Base-by-base conservation (phyloP, 768 basidiomycete genomes). In the Suillus alpinus region DNA sequence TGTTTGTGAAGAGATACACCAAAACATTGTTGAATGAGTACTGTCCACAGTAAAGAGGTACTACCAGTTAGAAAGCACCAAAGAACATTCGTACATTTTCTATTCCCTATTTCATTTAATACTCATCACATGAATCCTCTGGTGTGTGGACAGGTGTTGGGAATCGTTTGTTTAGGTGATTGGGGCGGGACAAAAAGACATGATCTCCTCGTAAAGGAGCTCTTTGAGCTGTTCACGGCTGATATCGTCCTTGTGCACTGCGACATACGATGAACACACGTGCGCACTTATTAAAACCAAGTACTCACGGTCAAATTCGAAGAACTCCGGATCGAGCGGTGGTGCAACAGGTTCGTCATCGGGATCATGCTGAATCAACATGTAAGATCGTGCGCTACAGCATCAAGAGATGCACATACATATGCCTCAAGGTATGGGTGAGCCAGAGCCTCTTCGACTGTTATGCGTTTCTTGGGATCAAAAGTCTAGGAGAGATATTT, bases 321-420 rank as follows among this genome's bases (percentile, higher is more conserved):
- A 99, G 81, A 98, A 99, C 66, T 91, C 89, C 4, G 94, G 90
- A 65, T 93, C 92, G 52, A 99, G 86, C n/a, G 96, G 95, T 5
- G 94, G 91, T 0, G 95, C 95, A 26, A 89, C 85, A 0, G 97
- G 97, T 75, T 99, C 97, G 69, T 99, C 97, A 55, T 96, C 94
- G 2, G 95, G 94, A 70, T 97, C 95, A 69, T 96, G 95, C 88
- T 91, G 67, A 43, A 52, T 31, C 56, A 16, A 16, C 3, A 61
- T 10, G 49, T 69, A 12, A 67, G 64, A 32, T 44, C 52, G n/a
- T 26, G 26, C 9, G 18, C 57, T 40, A 40, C 59, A 47, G 29
- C 39, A 58, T 37, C 39, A 55, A 39, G 40, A 49, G 53, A 31
- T 51, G 59, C 20, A 65, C 88, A 49, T 68, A 91, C 91, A 71